phyloP scores from a whole-genome alignment of 768 basidiomycete species.

The Rhodotorula taiwanensis region DNA sequence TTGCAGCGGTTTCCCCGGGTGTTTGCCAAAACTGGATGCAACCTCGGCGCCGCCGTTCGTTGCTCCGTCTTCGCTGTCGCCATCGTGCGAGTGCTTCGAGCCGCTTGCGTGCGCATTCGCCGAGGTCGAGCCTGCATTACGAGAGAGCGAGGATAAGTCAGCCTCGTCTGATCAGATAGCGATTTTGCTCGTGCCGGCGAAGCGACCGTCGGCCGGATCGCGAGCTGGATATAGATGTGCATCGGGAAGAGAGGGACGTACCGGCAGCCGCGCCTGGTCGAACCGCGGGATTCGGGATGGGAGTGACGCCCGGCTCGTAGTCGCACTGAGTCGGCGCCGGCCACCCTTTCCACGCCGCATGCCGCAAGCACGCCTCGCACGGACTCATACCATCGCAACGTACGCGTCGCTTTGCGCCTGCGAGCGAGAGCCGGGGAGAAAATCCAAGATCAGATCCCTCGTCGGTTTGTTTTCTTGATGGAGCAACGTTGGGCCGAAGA shows the following conservation, averaged over 20 bases:
- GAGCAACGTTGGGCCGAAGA: neutral
- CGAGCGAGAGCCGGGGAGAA: neutral
- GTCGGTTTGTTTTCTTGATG: no score
- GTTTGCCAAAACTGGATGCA: neutral
- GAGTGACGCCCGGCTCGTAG: slow-evolving; percentile 8
- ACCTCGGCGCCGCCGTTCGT: neutral
- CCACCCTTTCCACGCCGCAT: slow-evolving; percentile 22
- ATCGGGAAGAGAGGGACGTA: neutral
- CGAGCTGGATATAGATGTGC: no score
- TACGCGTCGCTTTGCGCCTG: slow-evolving; percentile 18
- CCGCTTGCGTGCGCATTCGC: no score
- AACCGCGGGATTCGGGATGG: neutral
- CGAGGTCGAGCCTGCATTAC: no score
- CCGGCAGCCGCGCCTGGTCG: neutral
- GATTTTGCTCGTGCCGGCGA: no score
- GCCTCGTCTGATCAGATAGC: no score
- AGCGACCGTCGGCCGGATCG: no score
- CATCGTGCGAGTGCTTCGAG: neutral
- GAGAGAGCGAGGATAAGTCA: no score
- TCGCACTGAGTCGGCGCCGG: slow-evolving; percentile 14
- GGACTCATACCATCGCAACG: slow-evolving; percentile 13
- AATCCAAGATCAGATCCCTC: neutral
- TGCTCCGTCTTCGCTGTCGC: neutral
- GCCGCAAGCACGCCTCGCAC: slow-evolving; percentile 19
- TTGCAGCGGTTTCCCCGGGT: slow-evolving; percentile 8